These are phyloP conservation scores for Mortierella sp. DNA, from an alignment of 371 early-diverging fungal species.

Conservation along the genomic window DNA sequence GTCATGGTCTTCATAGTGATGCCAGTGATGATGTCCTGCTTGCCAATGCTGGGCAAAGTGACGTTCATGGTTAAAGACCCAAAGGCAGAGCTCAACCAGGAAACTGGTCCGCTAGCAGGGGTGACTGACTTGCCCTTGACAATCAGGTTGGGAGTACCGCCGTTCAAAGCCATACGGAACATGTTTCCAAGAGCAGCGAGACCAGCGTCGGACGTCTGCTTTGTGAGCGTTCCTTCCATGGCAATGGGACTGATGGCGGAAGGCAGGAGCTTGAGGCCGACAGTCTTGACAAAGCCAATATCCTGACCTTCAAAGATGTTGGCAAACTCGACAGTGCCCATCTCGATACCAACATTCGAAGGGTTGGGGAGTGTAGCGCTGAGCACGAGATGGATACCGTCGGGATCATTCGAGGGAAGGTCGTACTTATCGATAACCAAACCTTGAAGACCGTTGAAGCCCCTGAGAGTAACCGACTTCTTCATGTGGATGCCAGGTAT, in stretches of 20 bases:
- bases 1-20: conserved; percentile 62
- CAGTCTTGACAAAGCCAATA: conserved; percentile 51
- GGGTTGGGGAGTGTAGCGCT: conserved; percentile 65
- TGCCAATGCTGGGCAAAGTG: conserved; percentile 59
- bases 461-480: conserved; percentile 63
- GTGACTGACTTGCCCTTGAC: conserved; percentile 65
- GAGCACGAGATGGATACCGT: conserved; percentile 67
- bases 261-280: conserved; percentile 40
- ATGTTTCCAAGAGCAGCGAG: conserved; percentile 63
- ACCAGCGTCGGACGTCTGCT: conserved; percentile 61
- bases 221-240: conserved; percentile 67
- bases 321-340: conserved; percentile 64
- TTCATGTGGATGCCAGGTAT: conserved; percentile 67
- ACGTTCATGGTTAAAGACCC: conserved; percentile 62
- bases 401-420: conserved; percentile 66
- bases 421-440: conserved; percentile 47
- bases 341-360: conserved; percentile 66
- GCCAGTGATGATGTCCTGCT: conserved; percentile 59
- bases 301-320: conserved; percentile 59
- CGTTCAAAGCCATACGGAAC: conserved; percentile 63
- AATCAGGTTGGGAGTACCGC: conserved; percentile 55
- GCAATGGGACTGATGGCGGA: conserved; percentile 25
- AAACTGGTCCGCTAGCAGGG: conserved; percentile 62
- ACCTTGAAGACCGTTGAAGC: conserved; percentile 59
- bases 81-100: conserved; percentile 68